Base-by-base conservation (phyloP, 2,329 filamentous ascomycete genomes). In the Aspergillus intermedius region DNA sequence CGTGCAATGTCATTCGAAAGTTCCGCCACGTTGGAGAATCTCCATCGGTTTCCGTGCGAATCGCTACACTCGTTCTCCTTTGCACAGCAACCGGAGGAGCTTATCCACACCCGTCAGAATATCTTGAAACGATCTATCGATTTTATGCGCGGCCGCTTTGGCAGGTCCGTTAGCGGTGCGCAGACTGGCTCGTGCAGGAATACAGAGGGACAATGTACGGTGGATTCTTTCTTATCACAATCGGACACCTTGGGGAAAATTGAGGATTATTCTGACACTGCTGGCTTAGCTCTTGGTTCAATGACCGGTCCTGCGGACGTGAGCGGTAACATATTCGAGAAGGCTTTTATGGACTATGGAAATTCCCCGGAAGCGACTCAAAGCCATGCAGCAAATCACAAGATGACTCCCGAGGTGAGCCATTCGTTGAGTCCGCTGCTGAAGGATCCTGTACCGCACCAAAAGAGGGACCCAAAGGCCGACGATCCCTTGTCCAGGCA, bases 41-140 rank as follows among this genome's bases (percentile, higher is more conserved):
- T 98, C 42, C 85, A 84, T 42, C 85, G 91, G 45, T 98, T 98
- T 65, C 91, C 93, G 1, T 89, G 88, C 59, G 93, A 98, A 66
- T 98, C 93, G 5, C 75, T 98, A 42, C 93, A 98, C 70, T 98
- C 93, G 1, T 98, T 98, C 73, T 97, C 91, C 10, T 98, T 98
- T 68, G 89, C 93, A 37, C 88, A 95, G 59, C 91, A 95, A 69
- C 91, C 91, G 3, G 91, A 95, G 63, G 91, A 97, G 54, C 83
- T 89, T 54, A 78, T 97, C 48, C 88, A 95, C 66, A 95, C 82
- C 66, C 86, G 93, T 47, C 91, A 97, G 67, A 95, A 89, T 74
- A 86, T 95, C 30, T 69, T 98, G 61, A 95, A 95, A 71, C 81
- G 91, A 50, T 95, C 91, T 7, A 85, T 96, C 63, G 93, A 97